Evolutionary conservation across 2,329 filamentous ascomycete species (phyloP), one percentile per base, ranked within the genome.

Genomic region (Leptographium lundbergii): DNA sequence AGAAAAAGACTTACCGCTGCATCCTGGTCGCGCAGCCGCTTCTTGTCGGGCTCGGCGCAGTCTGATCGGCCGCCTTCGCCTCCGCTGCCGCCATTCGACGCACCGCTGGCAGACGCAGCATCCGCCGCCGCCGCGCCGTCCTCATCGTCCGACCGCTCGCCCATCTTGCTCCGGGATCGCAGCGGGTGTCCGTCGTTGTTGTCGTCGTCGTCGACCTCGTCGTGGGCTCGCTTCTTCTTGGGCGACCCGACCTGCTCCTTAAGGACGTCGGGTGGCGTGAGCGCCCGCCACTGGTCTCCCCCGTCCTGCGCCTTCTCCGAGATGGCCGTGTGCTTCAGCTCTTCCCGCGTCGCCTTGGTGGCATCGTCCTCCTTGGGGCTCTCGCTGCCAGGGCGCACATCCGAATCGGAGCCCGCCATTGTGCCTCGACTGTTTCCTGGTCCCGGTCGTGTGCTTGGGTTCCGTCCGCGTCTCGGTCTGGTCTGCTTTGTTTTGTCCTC

Each of bases 211-310:
- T 84, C 82, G 19, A 83, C 71, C 68, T 84, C 76, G 63, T 82
- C 81, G 63, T 81, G 79, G 32, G 75, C 78, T 63, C 83, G 77
- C 74, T 86, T 86, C 75, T 86, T 86, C 73, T 85, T 86, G 34
- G 83, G 83, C 14, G 81, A 85, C 24, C 76, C 73, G 52, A 82
- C 67, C 60, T 77, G 73, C 55, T 83, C 78, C 66, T 72, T 77
- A 65, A 75, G 67, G 45, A 72, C 69, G 57, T 77, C 70, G 60
- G 47, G 29, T n/a, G 27, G 51, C 51, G 47, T 54, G 19, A 22
- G 13, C 9, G 51, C 29, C 19, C 27, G 51, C 29, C 29, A n/a
- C 14, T n/a, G 19, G 25, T 29, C 27, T 27, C 27, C 27, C 17
- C 27, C 50, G 27, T 53, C 51, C 3, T 17, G 19, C 52, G 10